Evolutionary conservation across 177 flowering plant genomes (phyloP).

Genomic region (Vitis hybrid): DNA sequence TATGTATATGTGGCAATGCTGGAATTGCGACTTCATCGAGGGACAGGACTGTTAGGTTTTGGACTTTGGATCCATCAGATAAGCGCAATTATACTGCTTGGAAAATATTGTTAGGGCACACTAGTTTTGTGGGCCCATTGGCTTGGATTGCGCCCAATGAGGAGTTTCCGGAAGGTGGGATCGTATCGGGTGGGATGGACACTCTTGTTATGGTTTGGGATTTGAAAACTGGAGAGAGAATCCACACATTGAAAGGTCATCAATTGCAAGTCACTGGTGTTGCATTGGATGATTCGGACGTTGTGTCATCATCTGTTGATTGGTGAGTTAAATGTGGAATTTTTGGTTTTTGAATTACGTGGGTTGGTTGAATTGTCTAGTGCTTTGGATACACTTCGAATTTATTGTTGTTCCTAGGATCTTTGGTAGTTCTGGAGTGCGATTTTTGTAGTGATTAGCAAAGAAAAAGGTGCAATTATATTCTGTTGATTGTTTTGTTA

Average conservation of each 20-base stretch:
- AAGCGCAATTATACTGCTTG: constrained; percentile 43
- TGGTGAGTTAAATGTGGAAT: constrained; percentile 45
- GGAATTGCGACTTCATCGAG: constrained; percentile 92
- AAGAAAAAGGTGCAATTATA: too few relatives aligned
- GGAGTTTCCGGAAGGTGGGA: constrained; percentile 67
- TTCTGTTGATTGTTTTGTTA: too few relatives aligned
- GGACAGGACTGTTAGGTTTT: constrained; percentile 76
- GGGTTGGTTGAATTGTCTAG: too few relatives aligned
- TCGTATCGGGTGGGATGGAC: constrained; percentile 99
- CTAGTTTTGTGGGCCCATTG: constrained; percentile 93
- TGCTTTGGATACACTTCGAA: too few relatives aligned
- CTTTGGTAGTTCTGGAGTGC: too few relatives aligned
- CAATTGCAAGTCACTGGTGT: constrained; percentile 81
- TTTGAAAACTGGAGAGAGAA: constrained; percentile 64
- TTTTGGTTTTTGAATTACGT: too few relatives aligned
- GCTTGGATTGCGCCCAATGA: constrained; percentile 77
- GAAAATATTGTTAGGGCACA: constrained; percentile 74
- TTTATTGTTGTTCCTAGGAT: too few relatives aligned
- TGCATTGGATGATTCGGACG: constrained; percentile 59
- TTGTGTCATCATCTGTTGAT: constrained; percentile 80
- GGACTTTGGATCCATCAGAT: constrained; percentile 53
- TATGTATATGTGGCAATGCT: constrained; percentile 71
- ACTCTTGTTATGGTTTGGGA: constrained; percentile 81
- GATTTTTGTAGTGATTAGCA: too few relatives aligned
- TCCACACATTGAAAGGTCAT: constrained; percentile 75